Conservation (phyloP, 2,329 filamentous ascomycete species). For the Apiospora phragmitis region DNA sequence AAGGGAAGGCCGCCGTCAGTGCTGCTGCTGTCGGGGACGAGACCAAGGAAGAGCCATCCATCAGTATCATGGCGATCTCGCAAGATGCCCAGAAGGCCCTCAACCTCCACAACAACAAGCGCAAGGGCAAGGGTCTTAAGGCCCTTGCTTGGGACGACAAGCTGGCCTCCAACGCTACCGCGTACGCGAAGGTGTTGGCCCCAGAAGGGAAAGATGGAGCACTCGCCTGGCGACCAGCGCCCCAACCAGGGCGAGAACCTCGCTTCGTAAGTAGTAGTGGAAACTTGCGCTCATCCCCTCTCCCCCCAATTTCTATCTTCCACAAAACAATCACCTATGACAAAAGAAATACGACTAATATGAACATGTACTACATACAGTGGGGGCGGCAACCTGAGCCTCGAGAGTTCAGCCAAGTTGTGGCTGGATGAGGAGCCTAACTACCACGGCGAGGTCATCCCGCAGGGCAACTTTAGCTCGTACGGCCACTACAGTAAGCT, state of each 20-base stretch:
- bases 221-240: conserved; percentile 28
- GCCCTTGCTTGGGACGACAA: conserved; percentile 30
- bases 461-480: conserved; percentile 32
- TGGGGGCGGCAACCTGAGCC: conserved; percentile 16
- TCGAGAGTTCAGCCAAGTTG: conserved; percentile 28
- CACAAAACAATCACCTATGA: too few relatives aligned
- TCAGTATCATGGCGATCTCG: not conserved
- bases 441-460: conserved; percentile 35
- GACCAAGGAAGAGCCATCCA: not conserved
- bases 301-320: too few relatives aligned
- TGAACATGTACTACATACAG: not conserved
- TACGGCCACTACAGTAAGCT: conserved; percentile 36
- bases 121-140: conserved; percentile 25
- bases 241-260: conserved; percentile 37
- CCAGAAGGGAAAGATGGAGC: conserved; percentile 28
- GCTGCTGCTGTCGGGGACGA: not conserved
- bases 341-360: not conserved
- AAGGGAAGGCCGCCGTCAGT: not conserved
- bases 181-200: conserved; percentile 32
- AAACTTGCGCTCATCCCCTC: not conserved
- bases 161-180: conserved; percentile 28
- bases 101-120: conserved; percentile 29
- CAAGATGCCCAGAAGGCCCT: conserved; percentile 25
- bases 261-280: conserved; percentile 24
- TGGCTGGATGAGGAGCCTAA: conserved; percentile 35